A percentile compares a stretch with the other conserved stretches of the same genome.
Evolutionary conservation across 768 basidiomycete species (phyloP).

Genomic region (Agaricus subrufescens): DNA sequence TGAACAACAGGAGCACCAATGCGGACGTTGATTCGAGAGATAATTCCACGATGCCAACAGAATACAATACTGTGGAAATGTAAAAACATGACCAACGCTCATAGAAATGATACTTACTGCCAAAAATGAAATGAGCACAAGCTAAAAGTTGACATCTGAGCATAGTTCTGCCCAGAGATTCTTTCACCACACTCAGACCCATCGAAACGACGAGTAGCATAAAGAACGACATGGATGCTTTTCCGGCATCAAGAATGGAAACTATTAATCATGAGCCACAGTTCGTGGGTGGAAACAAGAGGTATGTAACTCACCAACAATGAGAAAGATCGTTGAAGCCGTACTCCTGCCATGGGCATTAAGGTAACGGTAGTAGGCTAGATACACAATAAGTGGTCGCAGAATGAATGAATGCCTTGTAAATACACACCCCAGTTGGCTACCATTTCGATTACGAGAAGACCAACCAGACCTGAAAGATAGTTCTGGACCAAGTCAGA

Average conservation of each 20-base stretch:
- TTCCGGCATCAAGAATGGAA: slow-evolving; percentile 90
- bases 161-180: slow-evolving; percentile 84
- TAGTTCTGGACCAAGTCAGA: slow-evolving; percentile 58
- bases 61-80: slow-evolving; percentile 66
- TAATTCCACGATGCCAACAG: slow-evolving; percentile 91
- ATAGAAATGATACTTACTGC: slow-evolving; percentile 56
- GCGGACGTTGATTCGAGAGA: slow-evolving; percentile 89
- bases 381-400: slow-evolving; percentile 9
- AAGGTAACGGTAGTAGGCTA: slow-evolving; percentile 91
- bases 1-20: slow-evolving; percentile 78
- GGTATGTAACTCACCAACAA: slow-evolving; percentile 61
- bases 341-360: slow-evolving; percentile 78
- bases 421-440: slow-evolving; percentile 72
- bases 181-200: slow-evolving; percentile 88
- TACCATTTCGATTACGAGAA: slow-evolving; percentile 92
- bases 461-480: slow-evolving; percentile 79
- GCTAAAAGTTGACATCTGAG: slow-evolving; percentile 77
- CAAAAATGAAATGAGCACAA: slow-evolving; percentile 86
- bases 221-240: slow-evolving; percentile 95
- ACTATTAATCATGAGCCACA: slow-evolving; percentile 37
- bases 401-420: not conserved
- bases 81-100: slow-evolving; percentile 1
- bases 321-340: slow-evolving; percentile 83
- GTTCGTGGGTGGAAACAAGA: slow-evolving; percentile 2
- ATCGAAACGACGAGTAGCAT: slow-evolving; percentile 89